Conservation (phyloP, 208 protist species). For the Porcisia hertigi region DNA sequence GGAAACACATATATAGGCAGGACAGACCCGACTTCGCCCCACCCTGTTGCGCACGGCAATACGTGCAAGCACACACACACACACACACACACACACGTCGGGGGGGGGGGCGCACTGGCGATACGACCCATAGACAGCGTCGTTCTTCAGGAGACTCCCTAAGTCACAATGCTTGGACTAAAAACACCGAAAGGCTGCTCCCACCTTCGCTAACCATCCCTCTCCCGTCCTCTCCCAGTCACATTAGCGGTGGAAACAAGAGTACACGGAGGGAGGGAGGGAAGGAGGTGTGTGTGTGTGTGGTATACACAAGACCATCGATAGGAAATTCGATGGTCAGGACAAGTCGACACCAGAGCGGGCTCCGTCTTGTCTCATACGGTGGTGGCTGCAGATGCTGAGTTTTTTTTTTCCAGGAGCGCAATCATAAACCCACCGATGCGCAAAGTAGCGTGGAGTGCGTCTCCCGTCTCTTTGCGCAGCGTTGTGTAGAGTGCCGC, state of each 20-base stretch:
- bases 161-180: constrained; percentile 6
- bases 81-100: not conserved
- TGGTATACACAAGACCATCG: constrained; percentile 32
- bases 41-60: not conserved
- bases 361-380: constrained; percentile 12
- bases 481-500: constrained; percentile 13
- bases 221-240: not conserved
- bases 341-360: constrained; percentile 19
- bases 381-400: constrained; percentile 20
- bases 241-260: not conserved
- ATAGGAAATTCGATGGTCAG: constrained; percentile 35
- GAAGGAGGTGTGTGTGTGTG: not conserved
- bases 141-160: constrained; percentile 16
- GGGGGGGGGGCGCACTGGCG: not conserved
- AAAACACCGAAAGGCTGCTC: constrained; percentile 20
- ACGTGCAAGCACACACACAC: not conserved
- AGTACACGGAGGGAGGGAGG: constrained; percentile 5
- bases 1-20: not conserved
- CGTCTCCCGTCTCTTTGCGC: constrained; percentile 25
- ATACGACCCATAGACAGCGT: constrained; percentile 8
- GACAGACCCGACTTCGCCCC: not conserved
- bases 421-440: constrained; percentile 29
- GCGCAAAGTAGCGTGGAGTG: constrained; percentile 14
- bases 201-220: not conserved
- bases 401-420: constrained; percentile 31